phyloP scores from a whole-genome alignment of 805 yeast species.

The Ogataea ganodermae region DNA sequence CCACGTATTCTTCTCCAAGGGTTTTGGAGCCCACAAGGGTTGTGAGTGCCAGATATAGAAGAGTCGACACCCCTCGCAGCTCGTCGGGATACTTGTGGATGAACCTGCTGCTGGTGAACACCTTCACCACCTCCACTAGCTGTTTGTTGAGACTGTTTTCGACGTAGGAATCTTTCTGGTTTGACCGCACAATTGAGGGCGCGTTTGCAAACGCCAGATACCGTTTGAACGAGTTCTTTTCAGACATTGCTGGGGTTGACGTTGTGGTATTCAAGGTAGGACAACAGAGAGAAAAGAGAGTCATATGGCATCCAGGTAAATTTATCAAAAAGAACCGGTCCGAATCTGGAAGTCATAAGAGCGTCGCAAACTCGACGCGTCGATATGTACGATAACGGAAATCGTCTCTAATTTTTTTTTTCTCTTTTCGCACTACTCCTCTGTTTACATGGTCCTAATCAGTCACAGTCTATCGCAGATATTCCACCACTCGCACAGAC shows the following conservation, averaged over 20 bases:
- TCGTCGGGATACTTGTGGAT: constrained; percentile 64
- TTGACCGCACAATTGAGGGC: constrained; percentile 87
- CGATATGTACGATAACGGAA: not conserved
- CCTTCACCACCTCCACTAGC: constrained; percentile 55
- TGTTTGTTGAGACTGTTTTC: constrained; percentile 56
- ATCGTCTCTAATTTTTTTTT: not conserved
- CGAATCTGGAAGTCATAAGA: constrained; percentile 6
- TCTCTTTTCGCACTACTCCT: no score
- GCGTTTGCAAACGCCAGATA: constrained; percentile 76
- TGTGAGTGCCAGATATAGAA: constrained; percentile 70
- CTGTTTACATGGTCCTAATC: no score
- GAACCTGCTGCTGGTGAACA: constrained; percentile 62
- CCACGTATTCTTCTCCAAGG: constrained; percentile 93
- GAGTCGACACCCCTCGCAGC: constrained; percentile 56
- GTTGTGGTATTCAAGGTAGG: not conserved
- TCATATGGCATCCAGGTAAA: no score
- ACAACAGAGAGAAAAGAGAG: not conserved
- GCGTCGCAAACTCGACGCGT: not conserved
- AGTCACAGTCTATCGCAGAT: not conserved
- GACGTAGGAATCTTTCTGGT: constrained; percentile 84
- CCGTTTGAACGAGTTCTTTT: constrained; percentile 12
- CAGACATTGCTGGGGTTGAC: not conserved
- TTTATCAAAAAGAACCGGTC: no score
- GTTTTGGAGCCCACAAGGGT: constrained; percentile 78
- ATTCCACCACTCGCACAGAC: not conserved